Percentiles rank a stretch among this genome's conserved stretches.
These are phyloP conservation scores for Talaromyces verruculosus DNA, from an alignment of 2,329 filamentous ascomycete species.

Conservation along the genomic window DNA sequence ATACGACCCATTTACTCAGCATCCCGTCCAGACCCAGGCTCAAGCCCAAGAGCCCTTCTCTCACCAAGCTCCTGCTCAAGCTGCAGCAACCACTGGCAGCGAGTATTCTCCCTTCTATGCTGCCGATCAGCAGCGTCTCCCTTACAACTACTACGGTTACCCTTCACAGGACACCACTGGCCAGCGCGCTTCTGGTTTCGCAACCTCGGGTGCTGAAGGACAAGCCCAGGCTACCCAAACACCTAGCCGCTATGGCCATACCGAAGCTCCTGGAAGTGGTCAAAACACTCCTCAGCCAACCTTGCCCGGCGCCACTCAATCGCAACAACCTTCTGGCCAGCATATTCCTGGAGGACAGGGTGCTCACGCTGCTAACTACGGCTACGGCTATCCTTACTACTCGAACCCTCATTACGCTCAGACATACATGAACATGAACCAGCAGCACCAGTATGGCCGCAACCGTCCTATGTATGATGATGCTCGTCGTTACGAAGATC, in stretches of 20 bases:
- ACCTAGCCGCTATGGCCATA: conserved; percentile 68
- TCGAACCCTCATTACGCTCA: conserved; percentile 59
- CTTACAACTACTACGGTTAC: conserved; percentile 72
- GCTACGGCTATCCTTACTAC: conserved; percentile 62
- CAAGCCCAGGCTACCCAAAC: conserved; percentile 67
- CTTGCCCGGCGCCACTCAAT: conserved; percentile 56
- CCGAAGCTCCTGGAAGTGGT: conserved; percentile 79
- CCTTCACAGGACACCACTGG: conserved; percentile 72
- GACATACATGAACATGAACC: conserved; percentile 60
- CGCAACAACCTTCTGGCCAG: conserved; percentile 52
- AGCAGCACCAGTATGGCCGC: conserved; percentile 47
- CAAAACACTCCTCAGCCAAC: conserved; percentile 87
- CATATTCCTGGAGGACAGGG: conserved; percentile 54
- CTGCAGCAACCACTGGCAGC: conserved; percentile 58
- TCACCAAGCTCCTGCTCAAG: conserved; percentile 58
- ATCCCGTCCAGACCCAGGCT: conserved; percentile 61
- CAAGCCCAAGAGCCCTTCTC: conserved; percentile 61
- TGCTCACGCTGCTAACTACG: conserved; percentile 56
- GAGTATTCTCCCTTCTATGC: conserved; percentile 88
- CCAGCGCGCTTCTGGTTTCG: conserved; percentile 77
- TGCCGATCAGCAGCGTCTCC: conserved; percentile 68
- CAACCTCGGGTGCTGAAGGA: conserved; percentile 59
- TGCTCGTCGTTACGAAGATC: conserved; percentile 50
- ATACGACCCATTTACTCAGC: conserved; percentile 83
- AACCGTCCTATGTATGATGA: conserved; percentile 53